These are phyloP conservation scores for Sporobolus alterniflorus DNA, from an alignment of 202 grass and related monocot species.

Conservation along the genomic window DNA sequence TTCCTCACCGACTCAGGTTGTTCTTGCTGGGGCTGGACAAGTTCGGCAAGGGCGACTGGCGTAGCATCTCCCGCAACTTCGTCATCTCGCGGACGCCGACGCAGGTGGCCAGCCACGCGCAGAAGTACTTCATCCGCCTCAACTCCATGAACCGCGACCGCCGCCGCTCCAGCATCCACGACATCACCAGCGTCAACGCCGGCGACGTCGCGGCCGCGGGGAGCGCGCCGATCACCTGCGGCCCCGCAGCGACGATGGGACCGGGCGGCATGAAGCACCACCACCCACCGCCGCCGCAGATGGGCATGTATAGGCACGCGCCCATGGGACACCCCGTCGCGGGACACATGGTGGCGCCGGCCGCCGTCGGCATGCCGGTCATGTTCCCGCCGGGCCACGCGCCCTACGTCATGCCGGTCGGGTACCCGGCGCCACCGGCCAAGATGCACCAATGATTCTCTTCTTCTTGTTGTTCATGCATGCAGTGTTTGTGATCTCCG, in stretches of 20 bases:
- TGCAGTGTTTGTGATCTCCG: background rate
- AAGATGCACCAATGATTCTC: conserved; percentile 71
- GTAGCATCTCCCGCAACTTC: conserved; percentile 97
- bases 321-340: conserved; percentile 85
- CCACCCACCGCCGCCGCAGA: conserved; percentile 35
- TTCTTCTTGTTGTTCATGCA: background rate
- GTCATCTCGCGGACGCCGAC: conserved; percentile 94
- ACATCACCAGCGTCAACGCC: conserved; percentile 77
- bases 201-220: conserved; percentile 49
- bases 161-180: conserved; percentile 93
- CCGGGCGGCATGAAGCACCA: conserved; percentile 42
- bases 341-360: conserved; percentile 66
- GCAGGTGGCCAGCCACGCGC: conserved; percentile 96
- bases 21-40: conserved; percentile 93
- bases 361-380: conserved; percentile 78
- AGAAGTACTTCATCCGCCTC: conserved; percentile 97
- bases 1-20: no score
- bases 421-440: conserved; percentile 68
- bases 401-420: conserved; percentile 83
- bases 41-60: conserved; percentile 97
- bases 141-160: conserved; percentile 95
- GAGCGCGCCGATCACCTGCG: conserved; percentile 46
- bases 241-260: conserved; percentile 1
- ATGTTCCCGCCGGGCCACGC: conserved; percentile 91
- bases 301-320: conserved; percentile 64